Percentiles rank a stretch among this genome's conserved stretches.
Evolutionary conservation across 148 eudicot species (phyloP).

Genomic region (Rhododendron henanense): DNA sequence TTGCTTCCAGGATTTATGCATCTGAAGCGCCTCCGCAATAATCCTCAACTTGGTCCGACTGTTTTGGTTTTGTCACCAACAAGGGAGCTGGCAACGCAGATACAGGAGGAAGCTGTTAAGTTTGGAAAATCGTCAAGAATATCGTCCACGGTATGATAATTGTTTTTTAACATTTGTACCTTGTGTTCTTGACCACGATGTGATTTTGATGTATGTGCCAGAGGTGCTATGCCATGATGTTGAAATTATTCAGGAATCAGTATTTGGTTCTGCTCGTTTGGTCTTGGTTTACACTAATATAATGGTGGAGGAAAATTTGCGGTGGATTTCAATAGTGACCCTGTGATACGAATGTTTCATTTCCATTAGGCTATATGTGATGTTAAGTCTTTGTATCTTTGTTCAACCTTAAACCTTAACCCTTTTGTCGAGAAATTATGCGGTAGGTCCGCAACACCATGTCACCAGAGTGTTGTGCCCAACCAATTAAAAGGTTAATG

Average conservation of each 20-base stretch:
- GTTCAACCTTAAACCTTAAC: neutral
- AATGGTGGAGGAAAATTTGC: neutral
- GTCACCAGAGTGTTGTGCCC: neutral
- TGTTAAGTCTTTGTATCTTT: neutral
- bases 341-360: neutral
- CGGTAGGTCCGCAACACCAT: neutral
- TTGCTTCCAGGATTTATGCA: slow-evolving; percentile 79
- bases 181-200: neutral
- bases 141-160: slow-evolving; percentile 54
- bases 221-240: neutral
- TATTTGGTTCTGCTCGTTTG: neutral
- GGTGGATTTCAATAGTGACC: neutral
- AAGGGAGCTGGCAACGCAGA: slow-evolving; percentile 92
- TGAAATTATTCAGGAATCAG: neutral
- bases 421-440: neutral
- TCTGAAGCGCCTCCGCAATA: slow-evolving; percentile 57
- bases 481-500: neutral
- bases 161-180: neutral
- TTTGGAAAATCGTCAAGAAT: slow-evolving; percentile 71
- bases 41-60: slow-evolving; percentile 76
- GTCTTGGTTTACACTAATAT: neutral
- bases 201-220: neutral
- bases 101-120: slow-evolving; percentile 87
- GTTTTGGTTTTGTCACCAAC: slow-evolving; percentile 91
- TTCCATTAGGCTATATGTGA: neutral